Conservation (phyloP, 768 basidiomycete genomes). For the Boletus rubropictus region DNA sequence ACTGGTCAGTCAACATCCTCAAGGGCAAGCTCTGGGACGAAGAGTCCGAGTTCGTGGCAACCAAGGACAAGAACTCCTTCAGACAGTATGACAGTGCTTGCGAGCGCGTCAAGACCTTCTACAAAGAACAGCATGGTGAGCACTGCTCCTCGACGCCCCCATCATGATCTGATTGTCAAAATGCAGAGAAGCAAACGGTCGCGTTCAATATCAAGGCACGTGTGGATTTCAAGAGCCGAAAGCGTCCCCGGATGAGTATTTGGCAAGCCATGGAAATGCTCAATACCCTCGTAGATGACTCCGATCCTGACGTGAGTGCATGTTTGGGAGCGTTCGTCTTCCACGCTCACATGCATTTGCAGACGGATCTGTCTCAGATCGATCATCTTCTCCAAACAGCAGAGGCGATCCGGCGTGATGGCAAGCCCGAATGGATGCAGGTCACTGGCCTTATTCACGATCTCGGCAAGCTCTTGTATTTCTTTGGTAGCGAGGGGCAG, state of each 20-base stretch:
- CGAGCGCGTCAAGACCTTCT: constrained; percentile 72
- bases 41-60: constrained; percentile 48
- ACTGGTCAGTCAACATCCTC: constrained; percentile 55
- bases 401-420: constrained; percentile 81
- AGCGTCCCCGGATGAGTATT: constrained; percentile 71
- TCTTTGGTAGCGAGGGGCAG: constrained; percentile 84
- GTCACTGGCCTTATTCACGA: constrained; percentile 84
- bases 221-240: constrained; percentile 61
- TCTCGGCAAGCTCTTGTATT: constrained; percentile 79
- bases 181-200: constrained; percentile 78
- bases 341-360: constrained; percentile 11
- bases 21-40: constrained; percentile 59
- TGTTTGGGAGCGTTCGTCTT: neutral
- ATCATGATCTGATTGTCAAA: neutral
- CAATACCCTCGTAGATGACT: constrained; percentile 83
- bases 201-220: constrained; percentile 78
- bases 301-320: constrained; percentile 71
- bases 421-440: constrained; percentile 92
- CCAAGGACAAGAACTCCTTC: constrained; percentile 62
- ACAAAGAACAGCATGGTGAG: constrained; percentile 72
- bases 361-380: constrained; percentile 79
- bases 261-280: constrained; percentile 88
- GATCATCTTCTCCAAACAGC: constrained; percentile 89
- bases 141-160: neutral
- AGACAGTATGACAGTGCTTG: constrained; percentile 72